Conservation (phyloP, 176 grass and related monocot genomes). For the Typha latifolia region DNA sequence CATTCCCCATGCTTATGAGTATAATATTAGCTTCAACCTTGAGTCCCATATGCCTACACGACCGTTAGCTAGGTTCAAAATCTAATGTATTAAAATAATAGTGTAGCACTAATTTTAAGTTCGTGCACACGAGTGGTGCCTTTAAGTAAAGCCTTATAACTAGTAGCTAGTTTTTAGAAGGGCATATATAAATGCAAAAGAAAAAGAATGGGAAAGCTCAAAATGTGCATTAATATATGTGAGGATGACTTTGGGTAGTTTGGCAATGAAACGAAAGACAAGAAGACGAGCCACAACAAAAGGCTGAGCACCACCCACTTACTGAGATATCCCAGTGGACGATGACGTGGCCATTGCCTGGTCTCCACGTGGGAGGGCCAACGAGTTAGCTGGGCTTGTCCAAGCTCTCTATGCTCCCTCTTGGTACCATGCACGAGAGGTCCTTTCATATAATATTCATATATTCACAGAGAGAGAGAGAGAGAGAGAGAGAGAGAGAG, state of each 20-base stretch:
- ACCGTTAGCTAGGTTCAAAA: slow-evolving; percentile 7
- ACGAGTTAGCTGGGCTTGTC: slow-evolving; percentile 15
- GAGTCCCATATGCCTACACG: slow-evolving; percentile 34
- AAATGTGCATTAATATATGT: not conserved
- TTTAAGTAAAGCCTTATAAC: no score
- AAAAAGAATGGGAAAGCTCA: not conserved
- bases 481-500: no score
- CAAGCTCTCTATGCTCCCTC: slow-evolving; percentile 17
- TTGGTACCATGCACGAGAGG: not conserved
- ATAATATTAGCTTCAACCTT: not conserved
- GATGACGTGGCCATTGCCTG: slow-evolving; percentile 21
- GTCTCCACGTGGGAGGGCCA: slow-evolving; percentile 28
- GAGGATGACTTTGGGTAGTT: slow-evolving; percentile 11
- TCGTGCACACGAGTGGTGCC: slow-evolving; percentile 66
- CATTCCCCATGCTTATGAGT: not conserved
- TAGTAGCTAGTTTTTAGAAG: no score
- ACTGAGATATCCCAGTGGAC: slow-evolving; percentile 29
- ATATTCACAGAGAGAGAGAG: no score
- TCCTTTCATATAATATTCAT: no score
- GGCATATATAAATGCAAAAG: no score
- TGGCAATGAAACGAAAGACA: slow-evolving; percentile 40
- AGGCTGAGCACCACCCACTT: slow-evolving; percentile 29
- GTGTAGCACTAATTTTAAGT: slow-evolving; percentile 32
- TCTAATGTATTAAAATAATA: not conserved
- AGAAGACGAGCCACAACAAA: slow-evolving; percentile 26